Conservation (phyloP, 108 stramenopile genomes). For the Nannochloropsis salina region DNA sequence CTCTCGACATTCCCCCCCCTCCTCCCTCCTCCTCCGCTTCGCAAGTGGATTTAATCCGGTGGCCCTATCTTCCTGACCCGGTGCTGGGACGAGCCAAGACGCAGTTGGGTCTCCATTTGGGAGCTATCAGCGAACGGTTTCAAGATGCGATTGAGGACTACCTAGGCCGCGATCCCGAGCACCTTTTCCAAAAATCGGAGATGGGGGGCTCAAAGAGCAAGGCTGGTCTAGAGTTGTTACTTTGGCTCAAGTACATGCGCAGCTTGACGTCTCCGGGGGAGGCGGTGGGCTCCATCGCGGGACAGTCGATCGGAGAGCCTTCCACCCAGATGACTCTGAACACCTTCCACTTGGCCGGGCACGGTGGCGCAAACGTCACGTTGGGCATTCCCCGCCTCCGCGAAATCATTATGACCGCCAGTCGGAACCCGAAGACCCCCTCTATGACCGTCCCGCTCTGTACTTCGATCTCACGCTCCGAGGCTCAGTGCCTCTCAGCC, state of each 20-base stretch:
- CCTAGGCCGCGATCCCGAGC: constrained; percentile 34
- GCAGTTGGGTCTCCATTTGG: constrained; percentile 22
- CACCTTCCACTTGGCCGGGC: constrained; percentile 98
- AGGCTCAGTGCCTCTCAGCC: constrained; percentile 66
- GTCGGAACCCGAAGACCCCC: constrained; percentile 82
- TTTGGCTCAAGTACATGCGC: constrained; percentile 74
- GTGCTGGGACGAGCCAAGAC: constrained; percentile 35
- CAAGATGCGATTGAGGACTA: constrained; percentile 40
- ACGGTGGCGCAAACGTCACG: constrained; percentile 98
- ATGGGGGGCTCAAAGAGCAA: constrained; percentile 23
- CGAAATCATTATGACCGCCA: constrained; percentile 99
- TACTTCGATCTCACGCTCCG: constrained; percentile 54
- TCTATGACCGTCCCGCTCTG: constrained; percentile 85
- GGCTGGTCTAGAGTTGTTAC: constrained; percentile 55
- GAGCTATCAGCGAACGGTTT: constrained; percentile 48
- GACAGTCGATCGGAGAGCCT: constrained; percentile 93
- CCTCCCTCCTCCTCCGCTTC: background rate
- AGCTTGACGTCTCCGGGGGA: constrained; percentile 93
- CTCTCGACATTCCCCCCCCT: background rate
- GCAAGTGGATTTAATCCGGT: background rate
- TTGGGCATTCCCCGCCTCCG: constrained; percentile 96
- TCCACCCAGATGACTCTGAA: constrained; percentile 99
- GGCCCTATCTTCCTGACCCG: constrained; percentile 30
- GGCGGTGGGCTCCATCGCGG: constrained; percentile 95
- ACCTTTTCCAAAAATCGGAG: background rate